Base-by-base conservation (phyloP, 164 flowering plant genomes). In the Tetrastigma voinierianum region DNA sequence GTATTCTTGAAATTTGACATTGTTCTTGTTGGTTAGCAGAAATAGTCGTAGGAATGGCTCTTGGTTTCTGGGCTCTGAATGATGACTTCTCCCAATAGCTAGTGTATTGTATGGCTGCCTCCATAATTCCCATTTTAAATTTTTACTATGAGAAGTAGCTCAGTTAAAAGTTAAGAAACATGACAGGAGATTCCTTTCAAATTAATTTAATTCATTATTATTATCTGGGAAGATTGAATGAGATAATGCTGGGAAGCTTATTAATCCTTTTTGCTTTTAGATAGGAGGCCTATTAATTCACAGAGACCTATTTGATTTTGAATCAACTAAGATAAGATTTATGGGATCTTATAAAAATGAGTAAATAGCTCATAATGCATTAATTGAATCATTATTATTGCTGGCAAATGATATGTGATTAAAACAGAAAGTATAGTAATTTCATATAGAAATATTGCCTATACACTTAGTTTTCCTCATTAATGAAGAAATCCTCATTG, bases 341-440 rank as follows among this genome's bases (percentile, higher is more conserved):
- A n/a, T 43, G 16, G 14, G 44, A 20, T n/a, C 9, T 11, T 44
- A 32, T 32, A 32, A 47, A 15, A 64, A 64, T 40, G 44, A 58
- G 21, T 32, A 70, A 64, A 51, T 21, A n/a, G 20, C 12, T n/a
- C 24, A 64, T 12, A 58, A 64, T 19, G 57, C 23, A 57, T 24
- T 61, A 17, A 61, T 61, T 46, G 51, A 11, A n/a, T 46, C 64
- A 61, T 61, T 45, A 61, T 58, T 49, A 11, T 19, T 65, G 43
- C 32, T 65, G 43, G 11, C 21, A 10, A 10, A 17, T 18, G 10
- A 1, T 59, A 51, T 70, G 25, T 52, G 46, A 23, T 46, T 54
- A 52, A 24, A 21, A 51, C 64, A 45, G 63, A 63, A 67, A 46
- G 24, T 11, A 32, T 32, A 32, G 15, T 13, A 40, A 54, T 17